These are phyloP conservation scores for Ceratobasidium theobromae DNA, from an alignment of 1,284 basidiomycete genomes.

Conservation along the genomic window DNA sequence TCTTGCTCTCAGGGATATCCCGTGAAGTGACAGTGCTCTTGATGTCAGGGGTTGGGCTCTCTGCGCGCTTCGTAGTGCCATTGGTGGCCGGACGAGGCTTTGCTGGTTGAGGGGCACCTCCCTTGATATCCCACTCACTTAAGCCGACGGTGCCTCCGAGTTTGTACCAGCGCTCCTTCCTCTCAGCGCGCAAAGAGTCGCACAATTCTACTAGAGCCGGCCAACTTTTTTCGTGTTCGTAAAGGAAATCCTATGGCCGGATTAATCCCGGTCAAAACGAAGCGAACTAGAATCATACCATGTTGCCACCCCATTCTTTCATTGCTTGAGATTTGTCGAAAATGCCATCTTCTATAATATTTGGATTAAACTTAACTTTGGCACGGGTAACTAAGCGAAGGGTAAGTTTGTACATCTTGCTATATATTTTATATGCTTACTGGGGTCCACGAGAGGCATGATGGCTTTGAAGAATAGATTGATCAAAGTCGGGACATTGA, in stretches of 20 bases:
- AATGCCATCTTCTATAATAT: constrained; percentile 58
- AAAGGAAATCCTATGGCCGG: constrained; percentile 54
- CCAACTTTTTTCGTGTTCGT: constrained; percentile 76
- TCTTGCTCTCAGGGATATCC: background rate
- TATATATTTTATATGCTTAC: background rate
- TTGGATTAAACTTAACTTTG: constrained; percentile 71
- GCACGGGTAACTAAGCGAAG: constrained; percentile 57
- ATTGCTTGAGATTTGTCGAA: constrained; percentile 61
- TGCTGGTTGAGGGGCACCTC: constrained; percentile 1
- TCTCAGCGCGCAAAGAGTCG: constrained; percentile 52
- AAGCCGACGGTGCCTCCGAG: constrained; percentile 66
- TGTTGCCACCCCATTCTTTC: constrained; percentile 60
- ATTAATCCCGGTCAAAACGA: background rate
- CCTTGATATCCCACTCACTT: constrained; percentile 65
- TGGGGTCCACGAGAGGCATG: constrained; percentile 74
- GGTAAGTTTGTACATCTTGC: background rate
- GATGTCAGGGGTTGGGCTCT: background rate
- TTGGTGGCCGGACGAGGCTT: background rate
- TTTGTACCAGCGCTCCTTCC: constrained; percentile 62
- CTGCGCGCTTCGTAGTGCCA: background rate
- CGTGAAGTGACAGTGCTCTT: background rate
- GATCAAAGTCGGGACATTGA: constrained; percentile 81
- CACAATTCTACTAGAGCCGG: constrained; percentile 59
- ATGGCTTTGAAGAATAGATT: constrained; percentile 83
- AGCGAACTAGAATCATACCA: constrained; percentile 29